Evolutionary conservation across 106 monocot genomes (phyloP).

Genomic region (Cymbidium sinense): DNA sequence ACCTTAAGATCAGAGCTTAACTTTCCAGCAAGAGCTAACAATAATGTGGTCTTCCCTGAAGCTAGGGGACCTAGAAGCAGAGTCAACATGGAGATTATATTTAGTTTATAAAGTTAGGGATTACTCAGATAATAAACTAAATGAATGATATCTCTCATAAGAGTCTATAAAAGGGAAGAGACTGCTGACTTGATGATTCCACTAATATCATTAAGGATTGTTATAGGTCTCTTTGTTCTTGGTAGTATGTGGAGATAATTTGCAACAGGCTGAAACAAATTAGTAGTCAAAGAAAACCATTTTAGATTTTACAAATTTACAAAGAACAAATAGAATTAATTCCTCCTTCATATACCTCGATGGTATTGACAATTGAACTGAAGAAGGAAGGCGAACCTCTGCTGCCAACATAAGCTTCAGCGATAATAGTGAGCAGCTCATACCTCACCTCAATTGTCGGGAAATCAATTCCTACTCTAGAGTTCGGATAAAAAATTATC

Average conservation of each 20-base stretch:
- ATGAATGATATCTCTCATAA: neutral
- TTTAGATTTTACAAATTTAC: neutral
- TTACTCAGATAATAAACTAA: neutral
- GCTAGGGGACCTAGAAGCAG: conserved; percentile 65
- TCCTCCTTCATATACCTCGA: conserved; percentile 34
- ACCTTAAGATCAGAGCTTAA: conserved; percentile 48
- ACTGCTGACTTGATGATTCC: conserved; percentile 64
- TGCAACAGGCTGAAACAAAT: conserved; percentile 17
- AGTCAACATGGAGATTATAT: conserved; percentile 38
- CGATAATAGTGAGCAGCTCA: conserved; percentile 44
- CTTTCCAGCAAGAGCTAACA: conserved; percentile 64
- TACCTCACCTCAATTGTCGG: conserved; percentile 74
- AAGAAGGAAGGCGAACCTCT: conserved; percentile 58
- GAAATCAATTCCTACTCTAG: conserved; percentile 57
- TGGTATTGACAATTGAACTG: conserved; percentile 37
- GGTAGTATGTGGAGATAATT: conserved; percentile 38
- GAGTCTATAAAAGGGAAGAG: neutral
- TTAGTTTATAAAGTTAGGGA: neutral
- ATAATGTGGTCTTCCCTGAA: conserved; percentile 53
- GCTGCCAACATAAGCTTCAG: conserved; percentile 42
- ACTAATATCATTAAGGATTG: conserved; percentile 40
- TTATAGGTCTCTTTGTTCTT: conserved; percentile 35
- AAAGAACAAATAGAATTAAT: neutral
- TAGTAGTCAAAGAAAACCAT: neutral
- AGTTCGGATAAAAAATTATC: neutral